Evolutionary conservation across 2,329 filamentous ascomycete genomes (phyloP), one percentile per base, ranked within the genome.

Genomic region (Trichophyton rubrum): DNA sequence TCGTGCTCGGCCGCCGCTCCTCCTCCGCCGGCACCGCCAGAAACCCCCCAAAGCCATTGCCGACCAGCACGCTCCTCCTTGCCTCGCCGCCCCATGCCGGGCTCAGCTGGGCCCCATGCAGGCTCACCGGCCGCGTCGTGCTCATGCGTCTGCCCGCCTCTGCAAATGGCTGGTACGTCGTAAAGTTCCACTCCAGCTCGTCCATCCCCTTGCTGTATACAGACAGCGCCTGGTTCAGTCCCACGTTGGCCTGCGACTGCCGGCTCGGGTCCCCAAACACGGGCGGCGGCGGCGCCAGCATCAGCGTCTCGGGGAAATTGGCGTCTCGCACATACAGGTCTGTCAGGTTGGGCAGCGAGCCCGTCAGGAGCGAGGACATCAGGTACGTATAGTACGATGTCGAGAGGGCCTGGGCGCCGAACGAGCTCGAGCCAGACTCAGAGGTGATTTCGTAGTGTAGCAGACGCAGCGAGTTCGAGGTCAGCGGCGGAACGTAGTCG

Each of bases 251-350:
- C 40, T 68, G 69, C 1, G 70, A 67, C 0, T 68, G 68, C 5
- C 59, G 62, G 15, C 69, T 69, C n/a, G 68, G 69, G 9, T 69
- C 70, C 0, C 77, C 78, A 63, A 82, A 83, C 0, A 79, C 73
- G 5, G 79, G 76, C 1, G 77, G 78, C 1, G 88, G 86, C 1
- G 87, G 87, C 1, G 85, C 82, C 5, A 92, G 79, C 13, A 90
- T 80, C 4, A 96, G 82, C 9, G 86, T 81, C 66, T 95, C 89
- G 1, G 90, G 85, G 70, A 97, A 96, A 57, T 83, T 80, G 27
- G 87, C 83, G 68, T 96, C 90, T 58, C 89, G 87, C 17, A 96
- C 92, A 70, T 95, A 96, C 6, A 97, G 81, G 22, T 85, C 82
- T 40, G 80, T 80, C 7, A 97, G 79, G 40, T 81, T 82, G 0